Base-by-base conservation (phyloP, 352 stramenopile species). In the Phytophthora litchii region DNA sequence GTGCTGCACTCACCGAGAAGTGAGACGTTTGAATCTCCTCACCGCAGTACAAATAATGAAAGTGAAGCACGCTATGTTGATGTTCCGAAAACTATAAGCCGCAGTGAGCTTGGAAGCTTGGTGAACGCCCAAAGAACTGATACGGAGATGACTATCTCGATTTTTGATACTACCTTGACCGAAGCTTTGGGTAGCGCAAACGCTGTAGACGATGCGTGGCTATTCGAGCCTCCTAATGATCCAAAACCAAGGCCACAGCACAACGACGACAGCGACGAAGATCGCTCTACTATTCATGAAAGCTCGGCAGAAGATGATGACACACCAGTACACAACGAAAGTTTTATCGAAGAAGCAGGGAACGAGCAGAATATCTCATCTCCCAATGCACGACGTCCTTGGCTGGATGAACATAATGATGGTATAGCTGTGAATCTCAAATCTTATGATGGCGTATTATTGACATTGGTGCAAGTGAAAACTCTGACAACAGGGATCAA, bases 141-240 rank as follows among this genome's bases (percentile, higher is more conserved):
- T 34, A 74, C 64, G 12, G 73, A 78, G 25, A 69, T 54, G 0
- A 61, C 64, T n/a, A 67, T 72, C 11, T 71, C 67, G 3, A 32
- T 67, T 16, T 53, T 66, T 11, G 63, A 63, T 7, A 60, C 56
- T 25, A 47, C 50, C 4, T 54, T 64, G n/a, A 70, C 40, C 16
- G 67, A 72, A 42, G 44, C 51, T 16, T 27, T 65, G 2, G 54
- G 43, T 4, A 64, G 25, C 38, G 70, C 61, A 16, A 63, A 76
- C 11, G 49, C 54, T 1, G 27, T 36, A 13, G 60, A 61, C 8
- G 45, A 72, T 29, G 32, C 55, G 12, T 77, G 54, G 67, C 52
- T 72, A 36, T 79, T 67, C n/a, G 70, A 74, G 11, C 21, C 46
- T 17, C 52, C 47, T 20, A 60, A 64, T 16, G 27, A 48, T 35